Evolutionary conservation across 1,284 basidiomycete species (phyloP).

Genomic region (Malassezia globosa): DNA sequence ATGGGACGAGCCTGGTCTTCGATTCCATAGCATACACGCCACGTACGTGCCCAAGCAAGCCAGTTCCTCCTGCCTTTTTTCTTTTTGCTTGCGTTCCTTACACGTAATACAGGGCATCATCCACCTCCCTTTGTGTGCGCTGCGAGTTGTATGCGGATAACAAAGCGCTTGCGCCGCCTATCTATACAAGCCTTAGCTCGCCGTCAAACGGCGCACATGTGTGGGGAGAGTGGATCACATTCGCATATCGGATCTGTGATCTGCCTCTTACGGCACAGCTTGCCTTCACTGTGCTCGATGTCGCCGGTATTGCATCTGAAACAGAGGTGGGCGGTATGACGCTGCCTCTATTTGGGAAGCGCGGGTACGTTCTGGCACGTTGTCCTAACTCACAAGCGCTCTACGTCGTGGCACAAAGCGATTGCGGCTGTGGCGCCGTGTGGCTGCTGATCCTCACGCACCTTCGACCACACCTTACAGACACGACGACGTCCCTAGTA

Average conservation of each 20-base stretch:
- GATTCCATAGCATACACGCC: too few relatives aligned
- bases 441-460: constrained; percentile 70
- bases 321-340: constrained; percentile 73
- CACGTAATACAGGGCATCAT: background rate
- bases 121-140: constrained; percentile 70
- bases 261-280: constrained; percentile 76
- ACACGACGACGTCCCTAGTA: constrained; percentile 59
- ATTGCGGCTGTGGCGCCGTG: constrained; percentile 67
- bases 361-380: constrained; percentile 55
- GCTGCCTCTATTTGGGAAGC: constrained; percentile 77
- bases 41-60: too few relatives aligned
- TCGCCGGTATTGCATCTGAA: constrained; percentile 56
- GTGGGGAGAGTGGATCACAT: constrained; percentile 87
- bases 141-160: constrained; percentile 84
- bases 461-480: constrained; percentile 64
- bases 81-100: too few relatives aligned
- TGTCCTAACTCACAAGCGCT: constrained; percentile 53
- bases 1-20: too few relatives aligned
- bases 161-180: constrained; percentile 77
- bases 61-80: too few relatives aligned
- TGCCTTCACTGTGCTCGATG: constrained; percentile 89
- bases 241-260: constrained; percentile 83
- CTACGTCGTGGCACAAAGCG: constrained; percentile 66
- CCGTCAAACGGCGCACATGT: constrained; percentile 52
- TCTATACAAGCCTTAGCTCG: constrained; percentile 79